Conservation (phyloP, 768 basidiomycete species). For the Lactarius evosmus region DNA sequence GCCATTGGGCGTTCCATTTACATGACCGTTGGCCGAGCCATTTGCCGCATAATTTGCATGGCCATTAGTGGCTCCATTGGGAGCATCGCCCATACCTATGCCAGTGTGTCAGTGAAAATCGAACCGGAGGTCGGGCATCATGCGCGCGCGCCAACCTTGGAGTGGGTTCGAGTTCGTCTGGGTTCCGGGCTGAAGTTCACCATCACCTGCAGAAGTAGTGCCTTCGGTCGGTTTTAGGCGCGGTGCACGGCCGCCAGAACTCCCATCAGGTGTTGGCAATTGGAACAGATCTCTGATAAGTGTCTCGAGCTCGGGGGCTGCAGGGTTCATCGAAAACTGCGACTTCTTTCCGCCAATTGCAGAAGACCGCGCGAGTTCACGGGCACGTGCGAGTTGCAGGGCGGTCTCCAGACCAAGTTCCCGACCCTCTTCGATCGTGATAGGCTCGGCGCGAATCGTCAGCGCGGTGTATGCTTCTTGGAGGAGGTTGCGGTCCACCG, state of each 20-base stretch:
- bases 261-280: not conserved
- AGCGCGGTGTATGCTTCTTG: slow-evolving; percentile 51
- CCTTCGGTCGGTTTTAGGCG: not conserved
- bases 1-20: slow-evolving; percentile 10
- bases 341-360: not conserved
- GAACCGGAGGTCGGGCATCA: slow-evolving; percentile 7
- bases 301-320: slow-evolving; percentile 16
- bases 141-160: slow-evolving; percentile 19
- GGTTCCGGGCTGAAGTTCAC: not conserved
- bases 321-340: slow-evolving; percentile 1
- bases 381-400: slow-evolving; percentile 48
- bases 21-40: not conserved
- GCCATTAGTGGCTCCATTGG: slow-evolving; percentile 3
- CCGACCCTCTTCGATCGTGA: slow-evolving; percentile 53
- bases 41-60: not conserved
- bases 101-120: slow-evolving; percentile 3
- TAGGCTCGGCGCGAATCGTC: slow-evolving; percentile 48
- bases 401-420: slow-evolving; percentile 57
- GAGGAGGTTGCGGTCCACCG: slow-evolving; percentile 49
- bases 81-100: slow-evolving; percentile 1
- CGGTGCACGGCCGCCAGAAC: not conserved
- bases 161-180: slow-evolving; percentile 9
- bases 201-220: not conserved
- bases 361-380: slow-evolving; percentile 39
- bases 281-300: slow-evolving; percentile 24